Conservation (phyloP, 805 yeast genomes). For the Ogataea neopini region DNA sequence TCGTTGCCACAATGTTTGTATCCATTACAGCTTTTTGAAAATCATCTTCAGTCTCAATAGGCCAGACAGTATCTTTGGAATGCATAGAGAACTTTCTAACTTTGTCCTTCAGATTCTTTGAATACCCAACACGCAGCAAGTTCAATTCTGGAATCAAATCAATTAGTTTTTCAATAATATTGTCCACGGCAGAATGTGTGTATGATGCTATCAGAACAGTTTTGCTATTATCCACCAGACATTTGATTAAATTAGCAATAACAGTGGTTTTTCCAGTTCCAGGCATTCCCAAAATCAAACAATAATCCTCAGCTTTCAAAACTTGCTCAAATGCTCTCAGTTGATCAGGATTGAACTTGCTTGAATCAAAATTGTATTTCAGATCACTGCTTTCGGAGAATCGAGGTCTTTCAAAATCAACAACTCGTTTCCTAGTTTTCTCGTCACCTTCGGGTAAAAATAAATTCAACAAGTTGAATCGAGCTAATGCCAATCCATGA, state of each 20-base stretch:
- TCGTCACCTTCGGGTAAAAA: conserved; percentile 52
- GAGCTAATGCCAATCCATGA: conserved; percentile 71
- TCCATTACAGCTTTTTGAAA: conserved; percentile 48
- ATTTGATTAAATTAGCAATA: conserved; percentile 70
- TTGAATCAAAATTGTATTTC: conserved; percentile 21
- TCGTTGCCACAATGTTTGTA: conserved; percentile 81
- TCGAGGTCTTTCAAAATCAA: conserved; percentile 52
- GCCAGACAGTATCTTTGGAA: conserved; percentile 32
- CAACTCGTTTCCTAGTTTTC: conserved; percentile 48
- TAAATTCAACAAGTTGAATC: conserved; percentile 72
- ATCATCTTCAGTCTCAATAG: conserved; percentile 42
- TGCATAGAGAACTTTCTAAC: conserved; percentile 55
- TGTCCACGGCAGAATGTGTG: conserved; percentile 96
- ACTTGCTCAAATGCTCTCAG: conserved; percentile 64
- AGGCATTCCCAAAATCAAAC: conserved; percentile 93
- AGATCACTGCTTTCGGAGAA: conserved; percentile 33
- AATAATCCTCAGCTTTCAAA: conserved; percentile 67
- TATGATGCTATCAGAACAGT: conserved; percentile 79
- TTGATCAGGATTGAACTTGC: conserved; percentile 70
- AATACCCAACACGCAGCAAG: conserved; percentile 68
- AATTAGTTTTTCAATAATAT: conserved; percentile 73
- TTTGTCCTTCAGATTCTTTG: conserved; percentile 59
- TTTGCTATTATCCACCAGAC: conserved; percentile 59
- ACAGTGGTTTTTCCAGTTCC: conserved; percentile 97
- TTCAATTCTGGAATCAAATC: conserved; percentile 41